phyloP scores from a whole-genome alignment of 2,329 filamentous ascomycete species.

The Sporothrix brasiliensis region DNA sequence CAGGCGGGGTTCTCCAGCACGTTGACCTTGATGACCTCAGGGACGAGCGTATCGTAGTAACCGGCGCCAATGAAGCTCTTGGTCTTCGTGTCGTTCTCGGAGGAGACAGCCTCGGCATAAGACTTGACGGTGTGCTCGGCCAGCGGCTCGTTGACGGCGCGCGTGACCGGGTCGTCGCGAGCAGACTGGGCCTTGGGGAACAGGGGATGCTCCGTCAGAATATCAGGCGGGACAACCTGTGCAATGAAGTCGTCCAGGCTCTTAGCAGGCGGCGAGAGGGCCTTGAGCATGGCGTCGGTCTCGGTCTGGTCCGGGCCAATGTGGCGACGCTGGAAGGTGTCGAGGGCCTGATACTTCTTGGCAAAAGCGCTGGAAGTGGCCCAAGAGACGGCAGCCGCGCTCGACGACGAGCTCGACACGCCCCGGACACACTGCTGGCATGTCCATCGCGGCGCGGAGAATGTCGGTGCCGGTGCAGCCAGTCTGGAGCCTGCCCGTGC shows the following conservation, averaged over 20 bases:
- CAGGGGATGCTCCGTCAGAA: constrained; percentile 69
- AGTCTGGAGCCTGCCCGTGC: constrained; percentile 24
- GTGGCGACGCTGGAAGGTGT: constrained; percentile 78
- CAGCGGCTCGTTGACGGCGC: constrained; percentile 48
- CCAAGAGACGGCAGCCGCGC: constrained; percentile 33
- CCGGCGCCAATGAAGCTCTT: constrained; percentile 82
- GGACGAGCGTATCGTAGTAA: constrained; percentile 84
- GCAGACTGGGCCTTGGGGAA: constrained; percentile 54
- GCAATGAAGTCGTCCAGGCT: constrained; percentile 80
- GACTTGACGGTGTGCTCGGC: constrained; percentile 64
- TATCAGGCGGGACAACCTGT: constrained; percentile 79
- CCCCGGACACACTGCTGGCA: constrained; percentile 31
- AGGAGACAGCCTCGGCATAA: constrained; percentile 43
- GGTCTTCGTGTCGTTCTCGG: constrained; percentile 47
- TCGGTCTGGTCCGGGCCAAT: constrained; percentile 78
- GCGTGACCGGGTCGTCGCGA: constrained; percentile 45
- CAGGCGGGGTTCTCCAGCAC: constrained; percentile 90
- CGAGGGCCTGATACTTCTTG: constrained; percentile 46
- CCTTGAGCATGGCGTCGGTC: constrained; percentile 75
- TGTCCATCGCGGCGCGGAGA: constrained; percentile 22
- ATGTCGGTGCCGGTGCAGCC: neutral
- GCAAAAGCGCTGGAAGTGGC: constrained; percentile 32
- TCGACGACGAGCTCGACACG: constrained; percentile 27
- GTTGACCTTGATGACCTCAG: constrained; percentile 89
- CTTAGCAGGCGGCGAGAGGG: constrained; percentile 71